These are phyloP conservation scores for Hermanozyma aechmeae DNA, from an alignment of 805 yeast genomes.

Conservation along the genomic window DNA sequence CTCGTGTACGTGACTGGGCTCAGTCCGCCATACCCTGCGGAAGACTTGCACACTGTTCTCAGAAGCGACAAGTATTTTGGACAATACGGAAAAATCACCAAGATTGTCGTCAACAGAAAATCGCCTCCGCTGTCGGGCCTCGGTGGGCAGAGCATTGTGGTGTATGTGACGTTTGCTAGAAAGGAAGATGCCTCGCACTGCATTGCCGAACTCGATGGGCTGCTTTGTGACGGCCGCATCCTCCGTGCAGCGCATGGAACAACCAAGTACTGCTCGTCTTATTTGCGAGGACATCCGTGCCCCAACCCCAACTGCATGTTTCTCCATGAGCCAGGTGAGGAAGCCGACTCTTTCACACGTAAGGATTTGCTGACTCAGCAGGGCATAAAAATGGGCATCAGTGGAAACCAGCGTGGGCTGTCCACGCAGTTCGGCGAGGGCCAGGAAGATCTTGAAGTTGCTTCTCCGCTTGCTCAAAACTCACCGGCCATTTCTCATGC, in stretches of 20 bases:
- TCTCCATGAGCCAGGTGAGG: constrained; percentile 98
- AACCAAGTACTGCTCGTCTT: constrained; percentile 95
- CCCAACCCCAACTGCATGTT: constrained; percentile 99
- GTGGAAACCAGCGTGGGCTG: constrained; percentile 15
- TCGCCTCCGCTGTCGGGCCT: constrained; percentile 33
- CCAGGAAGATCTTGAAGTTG: constrained; percentile 5
- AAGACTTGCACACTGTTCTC: constrained; percentile 73
- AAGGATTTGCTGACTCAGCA: constrained; percentile 76
- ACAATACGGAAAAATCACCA: constrained; percentile 93
- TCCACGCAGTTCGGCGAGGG: constrained; percentile 5
- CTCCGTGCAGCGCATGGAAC: constrained; percentile 97
- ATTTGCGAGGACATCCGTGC: constrained; percentile 88
- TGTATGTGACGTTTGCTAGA: constrained; percentile 84
- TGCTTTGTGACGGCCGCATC: constrained; percentile 82
- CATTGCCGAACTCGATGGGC: constrained; percentile 87
- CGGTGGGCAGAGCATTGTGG: constrained; percentile 68
- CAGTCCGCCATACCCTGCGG: constrained; percentile 74
- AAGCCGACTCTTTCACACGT: constrained; percentile 92
- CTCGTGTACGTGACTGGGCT: constrained; percentile 93
- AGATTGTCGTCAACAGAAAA: constrained; percentile 84
- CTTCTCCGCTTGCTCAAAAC: constrained; percentile 1
- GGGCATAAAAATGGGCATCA: constrained; percentile 48
- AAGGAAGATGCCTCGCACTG: constrained; percentile 95
- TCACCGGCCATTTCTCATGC: constrained; percentile 3
- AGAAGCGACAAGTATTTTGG: constrained; percentile 93